A percentile compares a stretch with the other conserved stretches of the same genome.
Evolutionary conservation across 139 green algal species (phyloP).

Genomic region (Micractinium sp.): DNA sequence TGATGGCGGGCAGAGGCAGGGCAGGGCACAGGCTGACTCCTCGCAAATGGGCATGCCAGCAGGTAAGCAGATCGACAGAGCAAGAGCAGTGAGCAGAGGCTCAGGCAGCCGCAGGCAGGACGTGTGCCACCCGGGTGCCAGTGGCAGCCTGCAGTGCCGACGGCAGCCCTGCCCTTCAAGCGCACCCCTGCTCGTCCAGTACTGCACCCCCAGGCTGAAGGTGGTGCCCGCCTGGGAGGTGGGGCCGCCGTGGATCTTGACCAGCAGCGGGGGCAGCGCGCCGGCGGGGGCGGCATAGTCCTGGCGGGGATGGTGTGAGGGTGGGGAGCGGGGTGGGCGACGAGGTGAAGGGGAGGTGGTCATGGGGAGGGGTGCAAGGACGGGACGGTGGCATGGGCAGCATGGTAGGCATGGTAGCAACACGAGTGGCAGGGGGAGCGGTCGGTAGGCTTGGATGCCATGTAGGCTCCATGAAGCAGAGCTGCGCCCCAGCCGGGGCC

Average conservation of each 20-base stretch:
- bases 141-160: too few relatives aligned
- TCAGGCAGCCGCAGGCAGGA: background rate
- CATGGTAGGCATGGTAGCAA: background rate
- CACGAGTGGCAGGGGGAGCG: too few relatives aligned
- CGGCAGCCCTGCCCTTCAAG: background rate
- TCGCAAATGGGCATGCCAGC: too few relatives aligned
- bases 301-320: background rate
- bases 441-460: too few relatives aligned
- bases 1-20: background rate
- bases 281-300: constrained; percentile 34
- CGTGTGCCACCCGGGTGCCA: too few relatives aligned
- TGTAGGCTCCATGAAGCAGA: too few relatives aligned
- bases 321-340: background rate
- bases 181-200: constrained; percentile 71
- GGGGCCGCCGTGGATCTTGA: constrained; percentile 78
- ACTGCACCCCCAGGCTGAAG: constrained; percentile 69
- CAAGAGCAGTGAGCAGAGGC: background rate
- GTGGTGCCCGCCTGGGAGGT: constrained; percentile 53
- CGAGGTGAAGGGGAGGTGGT: background rate
- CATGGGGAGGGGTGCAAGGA: too few relatives aligned
- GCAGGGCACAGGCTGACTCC: background rate
- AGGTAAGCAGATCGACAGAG: too few relatives aligned
- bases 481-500: background rate
- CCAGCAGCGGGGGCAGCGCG: constrained; percentile 62
- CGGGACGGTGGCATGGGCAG: background rate